Evolutionary conservation across 2,329 filamentous ascomycete genomes (phyloP).

Genomic region (Hymenoscyphus fraxineus): DNA sequence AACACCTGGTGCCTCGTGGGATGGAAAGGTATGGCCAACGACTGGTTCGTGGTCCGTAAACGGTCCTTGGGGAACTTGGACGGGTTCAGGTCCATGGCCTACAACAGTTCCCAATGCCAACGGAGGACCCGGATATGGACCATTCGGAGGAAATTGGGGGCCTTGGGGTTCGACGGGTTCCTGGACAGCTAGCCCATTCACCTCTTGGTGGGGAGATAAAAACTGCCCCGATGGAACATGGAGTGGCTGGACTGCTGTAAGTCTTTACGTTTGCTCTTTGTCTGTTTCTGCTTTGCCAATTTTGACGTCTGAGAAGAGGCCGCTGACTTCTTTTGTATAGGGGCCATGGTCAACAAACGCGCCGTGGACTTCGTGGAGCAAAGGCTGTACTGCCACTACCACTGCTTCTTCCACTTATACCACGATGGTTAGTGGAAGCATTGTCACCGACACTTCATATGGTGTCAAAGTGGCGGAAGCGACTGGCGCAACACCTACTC

Average conservation of each 20-base stretch:
- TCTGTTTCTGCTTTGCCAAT: too few species aligned
- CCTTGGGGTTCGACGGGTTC: slow-evolving; percentile 17
- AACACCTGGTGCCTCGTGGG: slow-evolving; percentile 1
- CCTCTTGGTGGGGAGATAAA: slow-evolving; percentile 15
- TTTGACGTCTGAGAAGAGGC: not conserved
- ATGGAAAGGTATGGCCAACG: slow-evolving; percentile 11
- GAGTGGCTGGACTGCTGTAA: slow-evolving; percentile 17
- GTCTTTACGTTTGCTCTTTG: not conserved
- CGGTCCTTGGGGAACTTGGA: not conserved
- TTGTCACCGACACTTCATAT: slow-evolving; percentile 10
- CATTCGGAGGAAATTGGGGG: slow-evolving; percentile 17
- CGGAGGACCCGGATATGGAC: slow-evolving; percentile 8
- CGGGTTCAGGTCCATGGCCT: not conserved
- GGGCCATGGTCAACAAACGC: slow-evolving; percentile 15
- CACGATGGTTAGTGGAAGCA: slow-evolving; percentile 10
- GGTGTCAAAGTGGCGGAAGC: slow-evolving; percentile 15
- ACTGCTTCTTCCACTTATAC: slow-evolving; percentile 11
- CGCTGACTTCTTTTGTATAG: not conserved
- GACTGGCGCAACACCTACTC: not conserved
- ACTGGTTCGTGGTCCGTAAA: not conserved
- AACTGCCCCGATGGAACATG: slow-evolving; percentile 15
- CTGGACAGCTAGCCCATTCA: slow-evolving; percentile 17
- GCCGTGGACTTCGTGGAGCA: slow-evolving; percentile 18
- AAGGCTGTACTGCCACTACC: slow-evolving; percentile 15
- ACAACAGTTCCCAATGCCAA: not conserved